Percentiles rank a stretch among this genome's conserved stretches.
These are phyloP conservation scores for Chrysopogon serrulatus DNA, from an alignment of 176 grass and related monocot species.

Conservation along the genomic window DNA sequence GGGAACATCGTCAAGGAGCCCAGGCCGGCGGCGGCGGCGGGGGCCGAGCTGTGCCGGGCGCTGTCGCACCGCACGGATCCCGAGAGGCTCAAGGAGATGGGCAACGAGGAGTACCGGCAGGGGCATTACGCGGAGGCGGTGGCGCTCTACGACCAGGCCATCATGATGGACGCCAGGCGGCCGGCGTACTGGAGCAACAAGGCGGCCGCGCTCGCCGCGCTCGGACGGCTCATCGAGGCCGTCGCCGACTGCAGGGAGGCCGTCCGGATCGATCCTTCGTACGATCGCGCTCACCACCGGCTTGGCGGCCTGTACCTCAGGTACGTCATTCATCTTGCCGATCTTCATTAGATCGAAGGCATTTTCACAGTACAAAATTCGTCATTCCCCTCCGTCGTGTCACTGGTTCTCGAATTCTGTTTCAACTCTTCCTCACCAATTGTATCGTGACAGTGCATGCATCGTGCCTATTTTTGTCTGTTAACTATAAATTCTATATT, in stretches of 20 bases:
- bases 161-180: constrained; percentile 56
- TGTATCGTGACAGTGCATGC: not conserved
- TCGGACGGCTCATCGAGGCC: constrained; percentile 68
- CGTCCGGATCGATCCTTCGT: constrained; percentile 64
- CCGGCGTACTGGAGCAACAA: constrained; percentile 85
- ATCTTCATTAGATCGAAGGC: not conserved
- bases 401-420: not conserved
- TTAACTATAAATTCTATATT: not conserved
- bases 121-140: constrained; percentile 77
- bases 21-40: not conserved
- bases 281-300: constrained; percentile 66
- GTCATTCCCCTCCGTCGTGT: not conserved
- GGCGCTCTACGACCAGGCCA: constrained; percentile 86
- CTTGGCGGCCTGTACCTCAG: constrained; percentile 81
- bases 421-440: not conserved
- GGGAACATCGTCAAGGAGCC: constrained; percentile 50
- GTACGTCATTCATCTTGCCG: constrained; percentile 15
- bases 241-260: constrained; percentile 82
- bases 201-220: constrained; percentile 69
- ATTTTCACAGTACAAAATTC: not conserved
- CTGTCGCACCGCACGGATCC: constrained; percentile 62
- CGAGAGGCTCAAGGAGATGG: constrained; percentile 95
- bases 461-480: not conserved
- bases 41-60: constrained; percentile 50
- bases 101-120: constrained; percentile 89